phyloP scores from a whole-genome alignment of 257 asterid species.

The Solanum paucissectum region DNA sequence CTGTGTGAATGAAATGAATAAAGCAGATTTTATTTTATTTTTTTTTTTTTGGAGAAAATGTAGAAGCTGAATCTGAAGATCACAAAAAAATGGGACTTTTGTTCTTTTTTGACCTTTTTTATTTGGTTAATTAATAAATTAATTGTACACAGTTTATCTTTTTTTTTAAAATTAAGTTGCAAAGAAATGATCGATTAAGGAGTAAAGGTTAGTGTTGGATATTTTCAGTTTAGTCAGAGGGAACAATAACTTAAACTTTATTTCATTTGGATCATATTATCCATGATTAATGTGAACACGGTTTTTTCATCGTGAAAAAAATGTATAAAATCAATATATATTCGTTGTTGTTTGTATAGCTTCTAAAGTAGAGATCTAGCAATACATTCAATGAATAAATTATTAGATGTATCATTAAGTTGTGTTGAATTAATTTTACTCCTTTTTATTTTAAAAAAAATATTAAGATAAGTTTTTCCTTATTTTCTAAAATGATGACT shows the following conservation, averaged over 20 bases:
- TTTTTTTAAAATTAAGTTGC: too few species aligned
- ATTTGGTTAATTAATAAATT: neutral
- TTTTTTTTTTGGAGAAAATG: neutral
- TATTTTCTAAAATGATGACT: neutral
- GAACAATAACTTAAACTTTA: neutral
- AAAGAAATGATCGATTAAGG: neutral
- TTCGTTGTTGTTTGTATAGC: neutral
- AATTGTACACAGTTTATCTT: neutral
- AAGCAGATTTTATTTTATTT: neutral
- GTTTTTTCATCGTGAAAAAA: neutral
- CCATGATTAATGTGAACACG: neutral
- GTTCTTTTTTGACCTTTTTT: neutral
- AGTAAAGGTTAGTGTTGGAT: neutral
- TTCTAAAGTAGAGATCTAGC: neutral
- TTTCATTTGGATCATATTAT: neutral
- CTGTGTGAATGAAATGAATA: neutral
- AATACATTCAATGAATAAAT: neutral
- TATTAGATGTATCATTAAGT: neutral
- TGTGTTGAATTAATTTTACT: accelerated
- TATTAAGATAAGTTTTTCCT: neutral
- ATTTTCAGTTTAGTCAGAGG: neutral
- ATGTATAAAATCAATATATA: neutral
- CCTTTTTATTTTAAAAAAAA: neutral
- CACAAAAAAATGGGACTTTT: conserved; percentile 1
- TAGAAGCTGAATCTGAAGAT: conserved; percentile 9